A percentile compares a stretch with the other conserved stretches of the same genome.
phyloP scores from a whole-genome alignment of 768 basidiomycete species.

The Pisolithus orientalis region DNA sequence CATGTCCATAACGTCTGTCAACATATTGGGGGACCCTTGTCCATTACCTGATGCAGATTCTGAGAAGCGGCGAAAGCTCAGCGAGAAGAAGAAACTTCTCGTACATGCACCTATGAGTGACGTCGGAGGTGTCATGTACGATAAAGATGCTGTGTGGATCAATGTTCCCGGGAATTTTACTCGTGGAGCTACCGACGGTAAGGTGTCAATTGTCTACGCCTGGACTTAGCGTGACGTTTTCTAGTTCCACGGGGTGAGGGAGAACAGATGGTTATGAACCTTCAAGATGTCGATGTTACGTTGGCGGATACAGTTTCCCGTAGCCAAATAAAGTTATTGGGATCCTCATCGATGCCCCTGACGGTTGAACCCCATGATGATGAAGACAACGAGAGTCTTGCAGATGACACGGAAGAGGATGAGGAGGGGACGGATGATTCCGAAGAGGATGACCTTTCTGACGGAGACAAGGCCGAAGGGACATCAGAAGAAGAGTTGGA shows the following conservation, averaged over 20 bases:
- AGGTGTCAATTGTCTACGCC: conserved; percentile 10
- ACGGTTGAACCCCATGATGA: conserved; percentile 31
- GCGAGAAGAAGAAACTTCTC: conserved; percentile 88
- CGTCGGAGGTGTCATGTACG: conserved; percentile 92
- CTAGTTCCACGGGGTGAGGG: conserved; percentile 85
- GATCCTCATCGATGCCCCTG: conserved; percentile 70
- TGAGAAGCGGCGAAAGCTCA: conserved; percentile 87
- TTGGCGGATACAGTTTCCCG: conserved; percentile 78
- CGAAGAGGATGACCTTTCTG: conserved; percentile 6
- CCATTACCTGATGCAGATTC: conserved; percentile 87
- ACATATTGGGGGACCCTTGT: conserved; percentile 87
- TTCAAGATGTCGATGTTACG: conserved; percentile 80
- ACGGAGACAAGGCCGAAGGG: conserved; percentile 1
- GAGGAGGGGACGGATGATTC: conserved; percentile 25
- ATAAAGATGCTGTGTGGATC: conserved; percentile 97
- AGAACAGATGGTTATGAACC: conserved; percentile 94
- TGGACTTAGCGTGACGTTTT: neutral
- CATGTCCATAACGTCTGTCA: conserved; percentile 66
- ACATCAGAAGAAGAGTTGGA: conserved; percentile 3
- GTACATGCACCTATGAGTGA: conserved; percentile 99
- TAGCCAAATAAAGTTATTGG: conserved; percentile 80
- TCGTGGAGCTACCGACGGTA: conserved; percentile 62
- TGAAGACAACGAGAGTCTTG: conserved; percentile 33
- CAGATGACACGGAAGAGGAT: conserved; percentile 28
- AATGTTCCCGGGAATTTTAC: conserved; percentile 96